A percentile compares a stretch with the other conserved stretches of the same genome.
Conservation (phyloP, 768 basidiomycete genomes). For the Hygrocybe coccinea region DNA sequence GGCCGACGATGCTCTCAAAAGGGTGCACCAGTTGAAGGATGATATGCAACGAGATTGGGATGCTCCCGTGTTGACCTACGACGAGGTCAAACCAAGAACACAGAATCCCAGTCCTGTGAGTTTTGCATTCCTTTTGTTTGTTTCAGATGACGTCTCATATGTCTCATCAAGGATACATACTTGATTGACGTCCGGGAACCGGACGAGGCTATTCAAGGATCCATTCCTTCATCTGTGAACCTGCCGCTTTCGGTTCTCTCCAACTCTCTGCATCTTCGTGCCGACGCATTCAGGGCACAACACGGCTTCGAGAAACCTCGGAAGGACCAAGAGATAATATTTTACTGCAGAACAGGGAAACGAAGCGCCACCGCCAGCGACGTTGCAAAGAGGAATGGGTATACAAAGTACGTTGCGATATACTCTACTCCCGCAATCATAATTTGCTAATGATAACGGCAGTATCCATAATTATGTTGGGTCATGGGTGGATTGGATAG, state of each 20-base stretch:
- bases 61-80: slow-evolving; percentile 66
- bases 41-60: slow-evolving; percentile 70
- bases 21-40: slow-evolving; percentile 32
- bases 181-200: slow-evolving; percentile 91
- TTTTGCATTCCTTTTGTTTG: slow-evolving; percentile 6
- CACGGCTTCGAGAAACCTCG: slow-evolving; percentile 73
- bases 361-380: slow-evolving; percentile 79
- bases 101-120: slow-evolving; percentile 65
- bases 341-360: slow-evolving; percentile 88
- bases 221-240: slow-evolving; percentile 89
- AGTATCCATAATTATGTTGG: slow-evolving; percentile 77
- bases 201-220: slow-evolving; percentile 84
- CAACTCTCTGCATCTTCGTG: slow-evolving; percentile 53
- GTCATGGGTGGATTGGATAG: slow-evolving; percentile 85
- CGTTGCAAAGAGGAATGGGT: slow-evolving; percentile 77
- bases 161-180: slow-evolving; percentile 50
- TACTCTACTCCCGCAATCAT: neutral
- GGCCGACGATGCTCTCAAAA: slow-evolving; percentile 23
- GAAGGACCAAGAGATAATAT: slow-evolving; percentile 69
- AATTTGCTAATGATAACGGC: neutral
- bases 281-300: slow-evolving; percentile 53
- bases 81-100: slow-evolving; percentile 75
- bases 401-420: slow-evolving; percentile 56
- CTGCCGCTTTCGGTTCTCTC: slow-evolving; percentile 78
- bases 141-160: neutral